Base-by-base conservation (phyloP, 768 basidiomycete genomes). In the Lactifluus hygrophoroides region DNA sequence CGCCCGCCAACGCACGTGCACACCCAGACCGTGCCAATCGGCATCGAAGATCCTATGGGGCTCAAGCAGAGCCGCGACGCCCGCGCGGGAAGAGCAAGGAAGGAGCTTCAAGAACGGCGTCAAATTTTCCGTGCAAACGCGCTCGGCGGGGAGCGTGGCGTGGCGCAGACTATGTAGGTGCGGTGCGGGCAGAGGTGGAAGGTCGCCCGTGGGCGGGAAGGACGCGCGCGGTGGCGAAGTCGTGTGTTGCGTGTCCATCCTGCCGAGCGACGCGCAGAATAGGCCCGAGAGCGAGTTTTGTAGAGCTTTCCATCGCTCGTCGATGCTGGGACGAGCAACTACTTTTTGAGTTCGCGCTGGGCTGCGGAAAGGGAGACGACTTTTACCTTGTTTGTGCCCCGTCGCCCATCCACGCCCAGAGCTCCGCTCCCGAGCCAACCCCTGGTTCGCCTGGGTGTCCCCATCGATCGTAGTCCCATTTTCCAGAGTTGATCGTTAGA, bases 91-190 rank as follows among this genome's bases (percentile, higher is more conserved):
- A 67, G 96, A 91, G 76, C 95, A 98, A 0, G 96, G 96, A 1
- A 98, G 75, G 10, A 97, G 82, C 68, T 95, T 93, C 57, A 97
- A 78, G 73, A 98, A 96, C 0, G 96, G 95, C 0, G 95, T 97
- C 9, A 98, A 75, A 67, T 97, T 97, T 69, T 98, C 96, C 5
- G 95, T 98, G 68, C 95, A 99, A n/a, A 97, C 88, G 64, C 85
- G 77, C 68, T 94, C 90, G 3, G 85, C 89, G 7, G 88, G 87
- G 19, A 88, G 78, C 8, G 82, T 81, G 1, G 88, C 90, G 65
- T 94, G 86, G 58, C 85, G 83, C 25, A 92, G 76, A 45, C 76
- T 74, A 57, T 63, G 53, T 3, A 23, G 13, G 28, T 88, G 80
- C 14, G 75, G 72, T 69, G 62, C 28, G 74, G 57, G 37, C 23